phyloP scores from a whole-genome alignment of 2,329 filamentous ascomycete species.

The Ramularia endophylla region DNA sequence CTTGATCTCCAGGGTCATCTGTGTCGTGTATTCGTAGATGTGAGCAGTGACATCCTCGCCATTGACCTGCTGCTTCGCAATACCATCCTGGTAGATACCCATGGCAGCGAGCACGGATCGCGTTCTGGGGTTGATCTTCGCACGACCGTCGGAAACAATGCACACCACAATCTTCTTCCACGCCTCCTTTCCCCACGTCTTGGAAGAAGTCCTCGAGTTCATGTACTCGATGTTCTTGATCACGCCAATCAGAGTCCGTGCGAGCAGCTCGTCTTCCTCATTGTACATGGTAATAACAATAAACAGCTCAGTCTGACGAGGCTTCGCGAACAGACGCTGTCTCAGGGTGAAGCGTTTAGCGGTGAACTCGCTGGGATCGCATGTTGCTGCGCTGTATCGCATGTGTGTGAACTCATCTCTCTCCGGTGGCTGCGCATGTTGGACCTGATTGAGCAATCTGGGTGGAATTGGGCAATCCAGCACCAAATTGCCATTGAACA shows the following conservation, averaged over 20 bases:
- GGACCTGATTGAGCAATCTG: slow-evolving; percentile 76
- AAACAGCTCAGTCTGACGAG: slow-evolving; percentile 87
- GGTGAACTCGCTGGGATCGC: slow-evolving; percentile 84
- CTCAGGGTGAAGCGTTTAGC: slow-evolving; percentile 85
- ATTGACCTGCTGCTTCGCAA: slow-evolving; percentile 97
- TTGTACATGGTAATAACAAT: slow-evolving; percentile 99
- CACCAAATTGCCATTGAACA: slow-evolving; percentile 95
- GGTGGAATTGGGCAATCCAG: slow-evolving; percentile 95
- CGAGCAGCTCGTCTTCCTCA: slow-evolving; percentile 93
- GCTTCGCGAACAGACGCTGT: slow-evolving; percentile 86
- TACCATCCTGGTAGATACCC: slow-evolving; percentile 96
- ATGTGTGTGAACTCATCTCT: slow-evolving; percentile 87
- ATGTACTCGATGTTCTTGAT: slow-evolving; percentile 99
- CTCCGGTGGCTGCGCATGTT: slow-evolving; percentile 71
- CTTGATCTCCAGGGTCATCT: slow-evolving; percentile 82
- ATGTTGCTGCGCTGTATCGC: slow-evolving; percentile 92
- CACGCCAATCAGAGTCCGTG: slow-evolving; percentile 90
- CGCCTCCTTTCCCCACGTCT: slow-evolving; percentile 96
- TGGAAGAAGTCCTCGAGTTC: slow-evolving; percentile 86
- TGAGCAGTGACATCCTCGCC: slow-evolving; percentile 93
- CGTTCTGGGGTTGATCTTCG: slow-evolving; percentile 91
- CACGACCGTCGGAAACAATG: slow-evolving; percentile 92
- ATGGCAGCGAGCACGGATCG: slow-evolving; percentile 84
- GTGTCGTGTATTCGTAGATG: slow-evolving; percentile 89
- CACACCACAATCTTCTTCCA: slow-evolving; percentile 99